These are phyloP conservation scores for Lasiodiplodia sp. DNA, from an alignment of 2,329 filamentous ascomycete genomes.

Conservation along the genomic window DNA sequence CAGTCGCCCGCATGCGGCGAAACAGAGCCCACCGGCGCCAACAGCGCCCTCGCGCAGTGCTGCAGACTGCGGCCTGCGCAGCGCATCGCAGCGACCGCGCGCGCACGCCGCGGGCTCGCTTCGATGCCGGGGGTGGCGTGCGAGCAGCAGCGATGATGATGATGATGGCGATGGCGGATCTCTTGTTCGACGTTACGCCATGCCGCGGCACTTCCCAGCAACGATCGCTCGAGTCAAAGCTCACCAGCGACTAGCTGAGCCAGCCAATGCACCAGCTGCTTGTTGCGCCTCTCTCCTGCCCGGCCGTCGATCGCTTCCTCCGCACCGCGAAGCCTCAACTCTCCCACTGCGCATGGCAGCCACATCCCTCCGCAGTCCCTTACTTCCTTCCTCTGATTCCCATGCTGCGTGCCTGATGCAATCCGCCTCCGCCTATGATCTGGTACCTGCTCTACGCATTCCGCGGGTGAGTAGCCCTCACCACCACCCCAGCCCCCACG, in stretches of 20 bases:
- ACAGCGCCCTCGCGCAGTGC: not conserved
- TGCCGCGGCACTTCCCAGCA: conserved; percentile 24
- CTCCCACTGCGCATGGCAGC: conserved; percentile 24
- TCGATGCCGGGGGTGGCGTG: not conserved
- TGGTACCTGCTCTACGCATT: conserved; percentile 81
- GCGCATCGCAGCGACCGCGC: not conserved
- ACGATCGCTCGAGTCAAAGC: conserved; percentile 23
- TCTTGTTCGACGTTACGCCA: conserved; percentile 26
- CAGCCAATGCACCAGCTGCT: conserved; percentile 27
- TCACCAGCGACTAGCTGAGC: conserved; percentile 13
- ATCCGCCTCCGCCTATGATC: conserved; percentile 61
- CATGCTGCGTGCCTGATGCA: conserved; percentile 24
- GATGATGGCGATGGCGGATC: conserved; percentile 4
- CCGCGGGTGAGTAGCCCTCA: conserved; percentile 68
- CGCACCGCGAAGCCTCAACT: not conserved
- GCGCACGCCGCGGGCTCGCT: not conserved
- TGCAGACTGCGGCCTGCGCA: not conserved
- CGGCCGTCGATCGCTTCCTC: conserved; percentile 22
- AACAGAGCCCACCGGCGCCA: conserved; percentile 2
- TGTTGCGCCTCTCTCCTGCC: conserved; percentile 18
- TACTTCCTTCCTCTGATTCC: conserved; percentile 23
- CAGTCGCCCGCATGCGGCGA: conserved; percentile 21
- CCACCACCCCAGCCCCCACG: not conserved
- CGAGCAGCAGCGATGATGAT: not conserved
- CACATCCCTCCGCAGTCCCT: conserved; percentile 22